phyloP scores from a whole-genome alignment of 257 asterid genomes.

The Anisodus tanguticus region DNA sequence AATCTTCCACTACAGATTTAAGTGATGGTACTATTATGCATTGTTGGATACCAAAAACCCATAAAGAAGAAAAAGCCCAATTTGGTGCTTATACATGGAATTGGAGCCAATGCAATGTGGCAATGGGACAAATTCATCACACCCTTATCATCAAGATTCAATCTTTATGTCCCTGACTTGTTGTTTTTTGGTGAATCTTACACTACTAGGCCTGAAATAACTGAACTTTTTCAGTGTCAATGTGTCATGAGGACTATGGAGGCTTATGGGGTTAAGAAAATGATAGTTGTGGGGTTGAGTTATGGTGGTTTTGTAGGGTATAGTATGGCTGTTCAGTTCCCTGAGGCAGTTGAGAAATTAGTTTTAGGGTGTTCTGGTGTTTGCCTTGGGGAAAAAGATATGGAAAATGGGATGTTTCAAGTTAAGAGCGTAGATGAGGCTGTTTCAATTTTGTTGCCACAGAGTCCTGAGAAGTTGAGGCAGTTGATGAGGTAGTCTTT shows the following conservation, averaged over 20 bases:
- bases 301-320: slow-evolving; percentile 84
- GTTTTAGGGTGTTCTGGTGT: slow-evolving; percentile 74
- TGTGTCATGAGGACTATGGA: slow-evolving; percentile 66
- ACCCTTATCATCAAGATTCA: slow-evolving; percentile 64
- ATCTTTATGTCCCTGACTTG: slow-evolving; percentile 74
- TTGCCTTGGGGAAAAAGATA: slow-evolving; percentile 72
- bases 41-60: slow-evolving; percentile 75
- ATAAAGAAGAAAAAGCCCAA: slow-evolving; percentile 53
- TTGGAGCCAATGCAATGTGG: slow-evolving; percentile 93
- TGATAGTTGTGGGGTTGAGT: slow-evolving; percentile 66
- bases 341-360: slow-evolving; percentile 66
- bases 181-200: slow-evolving; percentile 70
- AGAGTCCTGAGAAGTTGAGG: slow-evolving; percentile 60
- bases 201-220: slow-evolving; percentile 60
- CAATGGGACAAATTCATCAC: slow-evolving; percentile 77
- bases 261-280: slow-evolving; percentile 49
- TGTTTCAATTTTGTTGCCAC: slow-evolving; percentile 57
- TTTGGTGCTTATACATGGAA: slow-evolving; percentile 69
- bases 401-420: slow-evolving; percentile 71
- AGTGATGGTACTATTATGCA: slow-evolving; percentile 71
- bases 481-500: slow-evolving; percentile 58
- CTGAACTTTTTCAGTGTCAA: slow-evolving; percentile 67
- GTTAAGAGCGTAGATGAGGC: slow-evolving; percentile 63
- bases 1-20: slow-evolving; percentile 60
- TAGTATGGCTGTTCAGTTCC: slow-evolving; percentile 72